Percentiles rank a stretch among this genome's conserved stretches.
phyloP scores from a whole-genome alignment of 306 rosid species.

The Fragaria ananassa region DNA sequence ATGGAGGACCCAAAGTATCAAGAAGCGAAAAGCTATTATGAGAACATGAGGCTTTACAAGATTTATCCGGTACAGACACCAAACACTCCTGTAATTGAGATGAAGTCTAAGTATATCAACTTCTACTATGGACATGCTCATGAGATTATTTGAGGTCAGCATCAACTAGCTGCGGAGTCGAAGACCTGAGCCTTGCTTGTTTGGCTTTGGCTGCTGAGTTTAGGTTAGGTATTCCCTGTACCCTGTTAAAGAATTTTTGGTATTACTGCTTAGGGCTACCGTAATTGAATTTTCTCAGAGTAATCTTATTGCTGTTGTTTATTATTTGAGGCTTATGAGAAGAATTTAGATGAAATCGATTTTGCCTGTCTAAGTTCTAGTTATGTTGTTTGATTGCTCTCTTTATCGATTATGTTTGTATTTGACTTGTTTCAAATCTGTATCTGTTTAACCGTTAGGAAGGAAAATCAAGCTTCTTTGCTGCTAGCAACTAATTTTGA shows the following conservation, averaged over 20 bases:
- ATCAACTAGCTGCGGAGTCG: not conserved
- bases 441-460: not conserved
- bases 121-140: not conserved
- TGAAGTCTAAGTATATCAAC: not conserved
- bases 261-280: constrained; percentile 1
- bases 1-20: not conserved
- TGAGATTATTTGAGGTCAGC: not conserved
- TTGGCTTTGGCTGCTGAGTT: constrained; percentile 4
- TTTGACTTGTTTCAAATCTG: not conserved
- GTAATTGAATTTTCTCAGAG: not conserved
- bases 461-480: not conserved
- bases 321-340: not conserved
- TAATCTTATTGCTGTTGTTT: not conserved
- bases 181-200: not conserved
- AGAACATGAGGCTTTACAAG: not conserved
- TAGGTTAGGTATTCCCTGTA: constrained; percentile 4
- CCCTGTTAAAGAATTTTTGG: not conserved
- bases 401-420: not conserved
- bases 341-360: not conserved
- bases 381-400: not conserved
- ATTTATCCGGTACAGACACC: not conserved
- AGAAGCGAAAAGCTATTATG: not conserved
- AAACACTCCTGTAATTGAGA: not conserved
- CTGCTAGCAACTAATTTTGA: not conserved
- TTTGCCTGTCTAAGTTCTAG: not conserved